These are phyloP conservation scores for Lunasporangiospora selenospora DNA, from an alignment of 192 early-diverging fungal species.

Conservation along the genomic window DNA sequence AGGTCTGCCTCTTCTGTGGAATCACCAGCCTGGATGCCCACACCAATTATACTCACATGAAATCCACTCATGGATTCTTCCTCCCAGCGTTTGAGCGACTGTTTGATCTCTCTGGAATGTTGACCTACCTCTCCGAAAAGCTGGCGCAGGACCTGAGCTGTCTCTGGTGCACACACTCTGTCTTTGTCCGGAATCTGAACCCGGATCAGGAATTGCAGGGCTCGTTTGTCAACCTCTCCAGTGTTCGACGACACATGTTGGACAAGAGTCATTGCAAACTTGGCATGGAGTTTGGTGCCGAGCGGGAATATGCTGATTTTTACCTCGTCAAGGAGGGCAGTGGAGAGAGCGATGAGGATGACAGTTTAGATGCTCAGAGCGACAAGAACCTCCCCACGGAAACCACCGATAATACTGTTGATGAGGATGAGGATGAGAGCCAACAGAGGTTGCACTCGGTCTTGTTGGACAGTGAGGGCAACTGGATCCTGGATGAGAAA, in stretches of 20 bases:
- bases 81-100: conserved; percentile 31
- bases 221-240: conserved; percentile 12
- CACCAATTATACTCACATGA: conserved; percentile 41
- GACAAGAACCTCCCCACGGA: conserved; percentile 10
- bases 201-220: conserved; percentile 35
- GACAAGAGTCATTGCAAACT: conserved; percentile 51
- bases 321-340: conserved; percentile 15
- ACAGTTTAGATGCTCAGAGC: neutral
- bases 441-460: conserved; percentile 24
- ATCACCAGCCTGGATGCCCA: conserved; percentile 63
- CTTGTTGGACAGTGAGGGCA: conserved; percentile 35
- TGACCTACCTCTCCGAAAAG: conserved; percentile 40
- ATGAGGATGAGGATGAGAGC: conserved; percentile 44
- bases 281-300: conserved; percentile 36
- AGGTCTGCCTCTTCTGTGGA: conserved; percentile 94
- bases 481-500: conserved; percentile 34
- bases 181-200: conserved; percentile 25
- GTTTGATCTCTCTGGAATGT: conserved; percentile 34
- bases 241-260: conserved; percentile 43
- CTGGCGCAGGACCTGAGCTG: conserved; percentile 22
- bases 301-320: conserved; percentile 40
- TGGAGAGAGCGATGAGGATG: conserved; percentile 4
- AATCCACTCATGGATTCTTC: conserved; percentile 37
- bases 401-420: conserved; percentile 11
- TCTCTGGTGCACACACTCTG: conserved; percentile 44